phyloP scores from a whole-genome alignment of 1,284 basidiomycete genomes.

The Moesziomyces globuligerus region DNA sequence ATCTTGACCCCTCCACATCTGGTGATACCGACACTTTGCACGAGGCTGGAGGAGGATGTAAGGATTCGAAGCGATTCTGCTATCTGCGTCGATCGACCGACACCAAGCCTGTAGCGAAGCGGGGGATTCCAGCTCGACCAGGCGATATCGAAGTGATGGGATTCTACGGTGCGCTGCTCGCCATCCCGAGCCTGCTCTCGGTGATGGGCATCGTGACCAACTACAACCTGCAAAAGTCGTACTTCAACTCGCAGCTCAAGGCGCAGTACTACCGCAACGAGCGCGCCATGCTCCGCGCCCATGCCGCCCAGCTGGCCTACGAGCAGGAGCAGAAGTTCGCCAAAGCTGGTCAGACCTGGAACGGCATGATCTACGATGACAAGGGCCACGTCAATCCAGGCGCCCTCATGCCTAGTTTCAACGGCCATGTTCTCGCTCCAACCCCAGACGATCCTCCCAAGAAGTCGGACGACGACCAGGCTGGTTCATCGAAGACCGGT shows the following conservation, averaged over 20 bases:
- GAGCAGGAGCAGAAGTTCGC: slow-evolving; percentile 32
- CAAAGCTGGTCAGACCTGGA: slow-evolving; percentile 11
- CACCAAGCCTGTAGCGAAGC: not conserved
- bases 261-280: slow-evolving; percentile 28
- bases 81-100: not conserved
- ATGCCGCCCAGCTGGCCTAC: slow-evolving; percentile 19
- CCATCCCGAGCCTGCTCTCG: slow-evolving; percentile 29
- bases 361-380: slow-evolving; percentile 29
- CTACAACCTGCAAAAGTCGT: slow-evolving; percentile 35
- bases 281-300: slow-evolving; percentile 15
- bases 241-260: slow-evolving; percentile 28
- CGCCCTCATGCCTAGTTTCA: not conserved
- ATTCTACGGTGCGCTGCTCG: slow-evolving; percentile 25
- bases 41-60: too few relatives aligned
- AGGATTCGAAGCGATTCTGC: not conserved
- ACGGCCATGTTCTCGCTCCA: not conserved
- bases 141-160: slow-evolving; percentile 40
- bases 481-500: too few relatives aligned
- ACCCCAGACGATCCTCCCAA: not conserved
- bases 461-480: not conserved
- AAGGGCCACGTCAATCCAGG: slow-evolving; percentile 20
- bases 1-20: not conserved
- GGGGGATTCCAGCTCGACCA: slow-evolving; percentile 14
- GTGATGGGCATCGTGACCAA: slow-evolving; percentile 27
- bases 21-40: too few relatives aligned